Conservation (phyloP, 495 filamentous ascomycete genomes). For the Hypoxylon fragiforme region DNA sequence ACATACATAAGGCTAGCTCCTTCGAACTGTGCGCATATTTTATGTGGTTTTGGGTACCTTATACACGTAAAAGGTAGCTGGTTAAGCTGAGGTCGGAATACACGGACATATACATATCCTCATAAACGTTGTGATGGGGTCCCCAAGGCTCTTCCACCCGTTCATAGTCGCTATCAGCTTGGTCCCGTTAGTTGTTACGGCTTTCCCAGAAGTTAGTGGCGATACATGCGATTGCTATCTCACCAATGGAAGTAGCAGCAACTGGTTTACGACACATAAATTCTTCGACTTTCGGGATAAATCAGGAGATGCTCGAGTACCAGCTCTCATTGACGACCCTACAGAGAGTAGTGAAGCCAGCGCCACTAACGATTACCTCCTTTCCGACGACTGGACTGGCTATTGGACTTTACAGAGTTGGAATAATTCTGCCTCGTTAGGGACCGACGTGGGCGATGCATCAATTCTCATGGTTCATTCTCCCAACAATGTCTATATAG, state of each 20-base stretch:
- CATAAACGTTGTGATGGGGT: slow-evolving; percentile 16
- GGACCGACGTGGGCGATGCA: slow-evolving; percentile 42
- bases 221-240: slow-evolving; percentile 51
- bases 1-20: slow-evolving; percentile 6
- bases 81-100: neutral
- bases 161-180: slow-evolving; percentile 23
- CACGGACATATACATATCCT: slow-evolving; percentile 1
- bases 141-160: slow-evolving; percentile 5
- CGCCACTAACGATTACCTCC: slow-evolving; percentile 48
- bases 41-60: slow-evolving; percentile 5
- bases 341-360: slow-evolving; percentile 37
- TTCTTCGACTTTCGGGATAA: slow-evolving; percentile 70
- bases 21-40: slow-evolving; percentile 1
- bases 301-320: slow-evolving; percentile 42
- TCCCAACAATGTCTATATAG: slow-evolving; percentile 67
- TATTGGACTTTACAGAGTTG: slow-evolving; percentile 65
- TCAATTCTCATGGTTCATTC: slow-evolving; percentile 62
- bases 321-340: slow-evolving; percentile 38
- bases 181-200: slow-evolving; percentile 7
- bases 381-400: slow-evolving; percentile 42
- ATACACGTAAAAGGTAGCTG: neutral
- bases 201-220: slow-evolving; percentile 20
- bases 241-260: slow-evolving; percentile 49
- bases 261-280: slow-evolving; percentile 65
- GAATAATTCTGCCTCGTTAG: slow-evolving; percentile 47